Evolutionary conservation across 2,329 filamentous ascomycete species (phyloP), one percentile per base, ranked within the genome.

Genomic region (Alternaria viburni): DNA sequence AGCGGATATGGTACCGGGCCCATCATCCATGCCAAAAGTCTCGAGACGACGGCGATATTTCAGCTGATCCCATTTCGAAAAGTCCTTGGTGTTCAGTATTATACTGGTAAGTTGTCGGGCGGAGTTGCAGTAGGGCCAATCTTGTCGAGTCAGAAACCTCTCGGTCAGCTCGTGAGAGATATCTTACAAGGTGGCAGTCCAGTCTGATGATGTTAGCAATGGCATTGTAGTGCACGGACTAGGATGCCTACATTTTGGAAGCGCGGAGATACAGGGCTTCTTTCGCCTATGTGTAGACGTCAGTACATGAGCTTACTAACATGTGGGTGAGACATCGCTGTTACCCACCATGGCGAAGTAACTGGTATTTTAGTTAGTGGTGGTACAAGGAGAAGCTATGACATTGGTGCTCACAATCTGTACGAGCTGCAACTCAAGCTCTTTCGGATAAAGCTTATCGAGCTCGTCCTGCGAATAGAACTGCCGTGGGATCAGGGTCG

Each of bases 51-150:
- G 88, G 70, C 89, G 83, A 81, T 88, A 91, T 70, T 86, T 83
- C 63, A 91, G 82, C 1, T 82, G 81, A 70, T 88, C 85, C 87
- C 87, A 90, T 56, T 81, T 76, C 36, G 80, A 83, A 63, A 81
- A 80, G 73, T 85, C 85, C 59, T 85, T 84, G 49, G 82, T 86
- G 43, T 82, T 82, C 67, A 88, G 83, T 23, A 90, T 85, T 63
- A 88, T 85, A 62, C 87, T 87, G 25, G 85, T 88, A 77, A 98
- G 86, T 69, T 90, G 89, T 62, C 88, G 87, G 21, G 91, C 92
- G 59, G 90, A 88, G 68, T 88, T 87, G 82, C 96, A 99, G 81
- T 97, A 98, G 2, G 96, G 93, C 96, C 96, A 99, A 81, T 89
- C 86, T 85, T 68, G 47, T 57, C 46, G 36, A 58, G 46, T 71